Evolutionary conservation across 331 rosid species (phyloP).

Genomic region (Arachis monticola): DNA sequence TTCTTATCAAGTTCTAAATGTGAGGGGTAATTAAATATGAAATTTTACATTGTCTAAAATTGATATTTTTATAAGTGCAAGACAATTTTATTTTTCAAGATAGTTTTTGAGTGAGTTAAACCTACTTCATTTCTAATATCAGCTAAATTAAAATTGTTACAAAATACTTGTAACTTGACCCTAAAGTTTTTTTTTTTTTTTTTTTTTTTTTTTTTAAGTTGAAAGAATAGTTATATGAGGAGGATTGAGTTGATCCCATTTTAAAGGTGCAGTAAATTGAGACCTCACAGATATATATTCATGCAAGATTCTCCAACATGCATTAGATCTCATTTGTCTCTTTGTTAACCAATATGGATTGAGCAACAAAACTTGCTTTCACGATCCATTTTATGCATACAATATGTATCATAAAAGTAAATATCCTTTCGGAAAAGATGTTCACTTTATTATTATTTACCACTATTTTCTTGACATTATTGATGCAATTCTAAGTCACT

Average conservation of each 20-base stretch:
- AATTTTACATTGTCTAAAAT: too few species aligned
- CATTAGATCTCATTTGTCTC: slow-evolving; percentile 42
- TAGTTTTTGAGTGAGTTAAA: too few species aligned
- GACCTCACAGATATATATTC: slow-evolving; percentile 17
- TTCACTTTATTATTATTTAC: slow-evolving; percentile 27
- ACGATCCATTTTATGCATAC: slow-evolving; percentile 13
- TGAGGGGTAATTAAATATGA: too few species aligned
- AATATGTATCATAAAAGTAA: slow-evolving; percentile 4
- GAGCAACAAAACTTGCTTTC: slow-evolving; percentile 16
- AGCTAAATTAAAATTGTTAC: too few species aligned
- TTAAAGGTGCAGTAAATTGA: neutral
- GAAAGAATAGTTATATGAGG: neutral
- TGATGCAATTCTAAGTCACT: slow-evolving; percentile 29
- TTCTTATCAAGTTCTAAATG: too few species aligned
- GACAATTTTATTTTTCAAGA: too few species aligned
- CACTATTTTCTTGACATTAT: neutral
- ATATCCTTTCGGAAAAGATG: slow-evolving; percentile 34
- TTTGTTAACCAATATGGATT: slow-evolving; percentile 26
- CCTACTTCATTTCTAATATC: too few species aligned
- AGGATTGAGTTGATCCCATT: slow-evolving; percentile 44
- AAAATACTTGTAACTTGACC: too few species aligned
- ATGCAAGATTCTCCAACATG: slow-evolving; percentile 41
- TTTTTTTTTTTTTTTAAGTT: too few species aligned
- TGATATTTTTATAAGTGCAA: too few species aligned
- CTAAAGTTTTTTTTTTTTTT: too few species aligned